A percentile compares a stretch with the other conserved stretches of the same genome.
Evolutionary conservation across 306 rosid genomes (phyloP).

Genomic region (Sicyos edulis): DNA sequence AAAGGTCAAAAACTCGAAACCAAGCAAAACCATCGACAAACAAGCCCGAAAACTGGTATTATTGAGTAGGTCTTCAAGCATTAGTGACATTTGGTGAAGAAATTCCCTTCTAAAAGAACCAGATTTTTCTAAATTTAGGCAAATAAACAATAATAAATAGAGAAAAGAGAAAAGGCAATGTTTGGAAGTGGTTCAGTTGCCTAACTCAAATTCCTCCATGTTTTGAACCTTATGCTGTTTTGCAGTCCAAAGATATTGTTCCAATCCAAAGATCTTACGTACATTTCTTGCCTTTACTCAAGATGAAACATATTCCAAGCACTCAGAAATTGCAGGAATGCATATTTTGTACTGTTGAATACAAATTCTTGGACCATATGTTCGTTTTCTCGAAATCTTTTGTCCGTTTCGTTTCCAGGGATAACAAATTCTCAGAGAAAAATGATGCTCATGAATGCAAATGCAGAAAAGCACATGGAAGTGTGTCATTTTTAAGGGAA

Average conservation of each 20-base stretch:
- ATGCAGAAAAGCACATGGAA: constrained; percentile 5
- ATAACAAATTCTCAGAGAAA: background rate
- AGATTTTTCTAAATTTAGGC: background rate
- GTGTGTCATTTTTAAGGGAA: constrained; percentile 15
- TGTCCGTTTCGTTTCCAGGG: background rate
- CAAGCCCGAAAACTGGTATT: background rate
- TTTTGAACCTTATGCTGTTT: constrained; percentile 20
- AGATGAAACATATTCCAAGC: constrained; percentile 20
- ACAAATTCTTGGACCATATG: background rate
- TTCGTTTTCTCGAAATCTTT: background rate
- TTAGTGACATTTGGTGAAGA: background rate
- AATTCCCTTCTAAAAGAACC: constrained; percentile 7
- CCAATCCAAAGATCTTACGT: constrained; percentile 14
- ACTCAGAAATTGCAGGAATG: background rate
- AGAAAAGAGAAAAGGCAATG: background rate
- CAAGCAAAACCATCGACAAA: constrained; percentile 1
- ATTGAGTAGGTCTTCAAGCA: background rate
- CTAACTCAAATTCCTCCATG: constrained; percentile 15
- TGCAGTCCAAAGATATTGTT: constrained; percentile 18
- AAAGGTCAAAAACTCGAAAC: background rate
- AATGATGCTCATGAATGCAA: constrained; percentile 8
- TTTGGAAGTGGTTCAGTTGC: background rate
- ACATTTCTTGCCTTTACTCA: constrained; percentile 16
- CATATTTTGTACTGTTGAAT: background rate
- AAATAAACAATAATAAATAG: background rate